phyloP scores from a whole-genome alignment of 177 flowering plant genomes.

The Vitis hybrid region DNA sequence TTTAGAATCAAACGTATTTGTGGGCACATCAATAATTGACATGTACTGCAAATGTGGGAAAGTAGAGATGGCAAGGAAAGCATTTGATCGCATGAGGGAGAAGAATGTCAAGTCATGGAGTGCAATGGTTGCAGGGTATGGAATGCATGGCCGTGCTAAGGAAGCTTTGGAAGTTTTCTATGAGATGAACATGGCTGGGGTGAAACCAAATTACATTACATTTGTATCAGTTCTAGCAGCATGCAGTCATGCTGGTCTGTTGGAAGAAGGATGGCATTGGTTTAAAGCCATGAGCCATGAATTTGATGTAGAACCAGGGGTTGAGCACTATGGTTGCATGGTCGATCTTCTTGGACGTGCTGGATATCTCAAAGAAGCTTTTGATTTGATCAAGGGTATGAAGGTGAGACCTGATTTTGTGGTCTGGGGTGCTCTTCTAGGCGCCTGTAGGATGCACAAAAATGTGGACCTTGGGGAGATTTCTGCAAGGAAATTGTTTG shows the following conservation, averaged over 20 bases:
- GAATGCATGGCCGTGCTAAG: slow-evolving; percentile 63
- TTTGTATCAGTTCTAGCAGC: slow-evolving; percentile 73
- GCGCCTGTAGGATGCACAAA: slow-evolving; percentile 69
- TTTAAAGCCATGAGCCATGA: slow-evolving; percentile 52
- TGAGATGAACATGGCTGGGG: slow-evolving; percentile 46
- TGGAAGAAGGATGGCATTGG: slow-evolving; percentile 68
- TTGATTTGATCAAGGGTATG: slow-evolving; percentile 55
- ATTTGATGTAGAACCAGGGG: slow-evolving; percentile 56
- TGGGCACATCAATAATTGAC: slow-evolving; percentile 69
- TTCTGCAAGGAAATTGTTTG: slow-evolving; percentile 52
- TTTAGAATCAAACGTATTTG: slow-evolving; percentile 53
- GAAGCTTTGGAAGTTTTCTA: slow-evolving; percentile 67
- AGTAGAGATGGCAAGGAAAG: slow-evolving; percentile 55
- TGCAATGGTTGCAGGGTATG: slow-evolving; percentile 75
- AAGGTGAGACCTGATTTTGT: slow-evolving; percentile 62
- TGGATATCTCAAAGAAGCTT: slow-evolving; percentile 58
- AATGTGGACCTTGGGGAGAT: slow-evolving; percentile 69
- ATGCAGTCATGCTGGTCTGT: slow-evolving; percentile 80
- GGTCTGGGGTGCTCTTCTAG: slow-evolving; percentile 78
- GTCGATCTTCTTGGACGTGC: slow-evolving; percentile 85
- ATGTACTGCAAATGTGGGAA: slow-evolving; percentile 87
- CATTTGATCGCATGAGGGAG: slow-evolving; percentile 50
- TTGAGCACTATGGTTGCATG: slow-evolving; percentile 82
- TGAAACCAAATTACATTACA: slow-evolving; percentile 69
- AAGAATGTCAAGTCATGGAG: slow-evolving; percentile 79